phyloP scores from a whole-genome alignment of 768 basidiomycete species.

The Lactifluus pinguis region DNA sequence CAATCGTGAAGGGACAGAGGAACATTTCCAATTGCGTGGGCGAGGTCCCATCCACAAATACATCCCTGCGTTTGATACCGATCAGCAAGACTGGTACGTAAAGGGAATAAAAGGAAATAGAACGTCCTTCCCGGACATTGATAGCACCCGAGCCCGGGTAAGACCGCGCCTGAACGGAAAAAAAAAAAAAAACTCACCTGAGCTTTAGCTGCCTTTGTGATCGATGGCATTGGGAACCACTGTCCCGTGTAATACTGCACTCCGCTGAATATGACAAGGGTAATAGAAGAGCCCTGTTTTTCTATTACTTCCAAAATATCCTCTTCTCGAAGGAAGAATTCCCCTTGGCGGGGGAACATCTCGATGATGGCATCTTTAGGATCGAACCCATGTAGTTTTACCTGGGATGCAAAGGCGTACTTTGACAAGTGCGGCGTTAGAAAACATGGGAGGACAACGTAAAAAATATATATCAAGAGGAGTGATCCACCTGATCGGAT shows the following conservation, averaged over 20 bases:
- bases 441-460: background rate
- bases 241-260: constrained; percentile 98
- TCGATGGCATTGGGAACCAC: constrained; percentile 76
- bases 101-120: constrained; percentile 10
- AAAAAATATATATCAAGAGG: background rate
- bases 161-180: background rate
- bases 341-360: constrained; percentile 70
- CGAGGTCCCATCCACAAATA: constrained; percentile 93
- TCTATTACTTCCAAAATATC: constrained; percentile 77
- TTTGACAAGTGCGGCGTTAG: constrained; percentile 26
- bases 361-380: constrained; percentile 68
- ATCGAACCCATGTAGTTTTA: constrained; percentile 64
- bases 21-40: constrained; percentile 93
- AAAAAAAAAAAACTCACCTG: constrained; percentile 40
- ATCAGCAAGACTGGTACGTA: constrained; percentile 15
- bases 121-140: background rate
- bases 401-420: constrained; percentile 98
- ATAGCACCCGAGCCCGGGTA: background rate
- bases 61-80: constrained; percentile 55
- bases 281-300: constrained; percentile 65
- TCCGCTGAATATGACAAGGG: constrained; percentile 87
- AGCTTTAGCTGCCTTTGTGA: constrained; percentile 78
- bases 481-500: constrained; percentile 74
- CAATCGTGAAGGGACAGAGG: constrained; percentile 84
- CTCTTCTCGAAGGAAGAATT: constrained; percentile 76